Evolutionary conservation across 176 grass and related monocot species (phyloP).

Genomic region (Poa annua): DNA sequence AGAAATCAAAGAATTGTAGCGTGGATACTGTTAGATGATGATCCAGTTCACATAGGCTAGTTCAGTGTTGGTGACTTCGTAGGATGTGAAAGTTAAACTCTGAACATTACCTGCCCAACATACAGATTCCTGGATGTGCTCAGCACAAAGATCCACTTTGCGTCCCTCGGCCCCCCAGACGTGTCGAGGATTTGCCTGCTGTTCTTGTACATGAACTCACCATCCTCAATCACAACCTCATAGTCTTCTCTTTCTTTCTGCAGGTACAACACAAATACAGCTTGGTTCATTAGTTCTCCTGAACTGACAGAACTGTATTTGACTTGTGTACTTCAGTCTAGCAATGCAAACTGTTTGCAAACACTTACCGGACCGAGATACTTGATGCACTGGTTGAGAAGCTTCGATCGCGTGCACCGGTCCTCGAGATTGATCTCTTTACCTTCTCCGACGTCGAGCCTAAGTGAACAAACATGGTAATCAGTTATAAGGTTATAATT

Average conservation of each 20-base stretch:
- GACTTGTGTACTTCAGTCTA: not conserved
- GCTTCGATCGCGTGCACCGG: slow-evolving; percentile 63
- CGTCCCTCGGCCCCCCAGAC: slow-evolving; percentile 43
- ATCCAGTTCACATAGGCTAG: not conserved
- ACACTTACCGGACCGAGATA: slow-evolving; percentile 86
- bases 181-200: slow-evolving; percentile 67
- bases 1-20: slow-evolving; percentile 20
- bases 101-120: slow-evolving; percentile 78
- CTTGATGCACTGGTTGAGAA: slow-evolving; percentile 94
- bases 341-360: not conserved
- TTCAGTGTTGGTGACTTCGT: not conserved
- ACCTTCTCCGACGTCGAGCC: slow-evolving; percentile 93
- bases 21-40: slow-evolving; percentile 16
- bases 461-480: slow-evolving; percentile 21
- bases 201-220: slow-evolving; percentile 80
- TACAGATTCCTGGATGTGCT: slow-evolving; percentile 86
- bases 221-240: slow-evolving; percentile 77
- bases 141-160: slow-evolving; percentile 97
- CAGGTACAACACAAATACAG: slow-evolving; percentile 36
- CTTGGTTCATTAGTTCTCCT: slow-evolving; percentile 9
- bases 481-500: slow-evolving; percentile 9
- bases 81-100: not conserved
- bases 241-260: slow-evolving; percentile 97
- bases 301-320: not conserved
- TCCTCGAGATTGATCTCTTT: slow-evolving; percentile 84